Evolutionary conservation across 179 eudicot genomes (phyloP).

Genomic region (Corrigiola litoralis): DNA sequence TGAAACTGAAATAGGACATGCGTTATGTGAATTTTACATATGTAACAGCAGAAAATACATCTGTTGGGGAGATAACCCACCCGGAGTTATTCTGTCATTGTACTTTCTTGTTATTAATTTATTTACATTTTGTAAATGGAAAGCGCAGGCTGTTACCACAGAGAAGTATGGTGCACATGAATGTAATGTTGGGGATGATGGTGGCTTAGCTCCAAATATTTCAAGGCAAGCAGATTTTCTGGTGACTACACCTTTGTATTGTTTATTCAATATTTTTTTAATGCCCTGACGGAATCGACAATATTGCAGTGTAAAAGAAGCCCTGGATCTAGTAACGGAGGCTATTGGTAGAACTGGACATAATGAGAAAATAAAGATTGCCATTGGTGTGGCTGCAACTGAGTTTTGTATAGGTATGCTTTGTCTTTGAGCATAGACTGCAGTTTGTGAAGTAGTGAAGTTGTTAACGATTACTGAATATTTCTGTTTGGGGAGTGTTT

Average conservation of each 20-base stretch:
- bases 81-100: not conserved
- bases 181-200: constrained; percentile 91
- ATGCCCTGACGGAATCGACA: not conserved
- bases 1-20: no score
- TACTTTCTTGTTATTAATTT: not conserved
- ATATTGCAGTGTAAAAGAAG: constrained; percentile 74
- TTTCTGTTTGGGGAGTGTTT: not conserved
- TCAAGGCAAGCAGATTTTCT: constrained; percentile 54
- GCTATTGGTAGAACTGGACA: constrained; percentile 83
- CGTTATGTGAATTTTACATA: no score
- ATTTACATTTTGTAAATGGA: constrained; percentile 28
- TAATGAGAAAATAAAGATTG: constrained; percentile 77
- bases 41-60: not conserved
- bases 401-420: constrained; percentile 86
- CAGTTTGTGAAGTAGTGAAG: not conserved
- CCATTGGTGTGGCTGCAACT: constrained; percentile 84
- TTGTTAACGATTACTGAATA: not conserved
- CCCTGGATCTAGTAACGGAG: constrained; percentile 80
- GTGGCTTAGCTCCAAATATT: constrained; percentile 90
- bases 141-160: constrained; percentile 78
- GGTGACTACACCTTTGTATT: constrained; percentile 8
- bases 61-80: not conserved
- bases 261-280: not conserved
- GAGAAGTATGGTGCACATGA: constrained; percentile 77
- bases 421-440: not conserved